Evolutionary conservation across 2,329 filamentous ascomycete genomes (phyloP).

Genomic region (Fusarium sp.): DNA sequence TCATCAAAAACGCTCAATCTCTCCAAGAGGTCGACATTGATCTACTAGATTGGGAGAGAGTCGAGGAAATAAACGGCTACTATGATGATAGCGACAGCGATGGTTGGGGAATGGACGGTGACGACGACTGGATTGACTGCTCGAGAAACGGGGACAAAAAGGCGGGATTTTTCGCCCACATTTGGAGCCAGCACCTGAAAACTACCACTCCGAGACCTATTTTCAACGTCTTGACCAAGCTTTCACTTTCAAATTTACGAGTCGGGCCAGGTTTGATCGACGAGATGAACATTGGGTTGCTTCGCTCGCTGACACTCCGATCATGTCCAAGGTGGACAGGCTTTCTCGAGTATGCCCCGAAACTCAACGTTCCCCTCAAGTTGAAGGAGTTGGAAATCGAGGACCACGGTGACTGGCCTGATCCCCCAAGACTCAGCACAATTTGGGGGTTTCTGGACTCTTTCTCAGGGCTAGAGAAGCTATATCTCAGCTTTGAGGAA

Average conservation of each 20-base stretch:
- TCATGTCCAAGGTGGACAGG: background rate
- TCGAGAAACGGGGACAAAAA: background rate
- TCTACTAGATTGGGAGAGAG: background rate
- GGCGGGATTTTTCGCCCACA: background rate
- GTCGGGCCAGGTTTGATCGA: background rate
- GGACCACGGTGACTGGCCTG: background rate
- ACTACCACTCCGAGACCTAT: background rate
- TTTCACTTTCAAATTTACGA: background rate
- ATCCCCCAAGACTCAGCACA: background rate
- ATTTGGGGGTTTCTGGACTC: background rate
- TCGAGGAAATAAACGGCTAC: background rate
- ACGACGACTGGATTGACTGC: background rate
- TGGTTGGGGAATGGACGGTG: background rate
- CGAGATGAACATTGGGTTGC: background rate
- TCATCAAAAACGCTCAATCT: background rate
- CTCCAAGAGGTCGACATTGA: background rate
- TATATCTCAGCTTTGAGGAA: background rate
- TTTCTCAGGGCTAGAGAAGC: background rate
- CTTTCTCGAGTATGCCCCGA: background rate
- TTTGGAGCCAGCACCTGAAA: background rate
- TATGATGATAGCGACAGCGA: background rate
- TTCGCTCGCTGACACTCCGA: background rate
- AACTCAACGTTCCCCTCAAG: background rate
- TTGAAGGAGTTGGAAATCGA: background rate
- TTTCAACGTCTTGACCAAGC: background rate